Evolutionary conservation across 169 alveolate genomes (phyloP).

Genomic region (Cryptosporidium sp.): DNA sequence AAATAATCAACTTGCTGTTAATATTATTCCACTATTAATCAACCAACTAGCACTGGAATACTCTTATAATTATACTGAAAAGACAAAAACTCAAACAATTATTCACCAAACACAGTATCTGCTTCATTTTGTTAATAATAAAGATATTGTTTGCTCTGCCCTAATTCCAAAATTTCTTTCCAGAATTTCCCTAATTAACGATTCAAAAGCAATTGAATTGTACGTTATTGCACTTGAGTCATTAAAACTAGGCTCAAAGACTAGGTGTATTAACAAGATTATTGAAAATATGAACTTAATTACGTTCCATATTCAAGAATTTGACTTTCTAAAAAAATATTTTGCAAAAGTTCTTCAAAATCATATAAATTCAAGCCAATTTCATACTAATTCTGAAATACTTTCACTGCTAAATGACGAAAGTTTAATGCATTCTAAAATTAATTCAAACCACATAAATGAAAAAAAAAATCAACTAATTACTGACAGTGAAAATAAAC

Average conservation of each 20-base stretch:
- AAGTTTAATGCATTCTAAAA: neutral
- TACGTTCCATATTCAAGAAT: slow-evolving; percentile 38
- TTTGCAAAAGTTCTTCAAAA: slow-evolving; percentile 16
- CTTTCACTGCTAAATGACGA: neutral
- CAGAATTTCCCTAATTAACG: slow-evolving; percentile 19
- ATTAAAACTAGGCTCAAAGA: slow-evolving; percentile 19
- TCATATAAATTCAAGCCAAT: neutral
- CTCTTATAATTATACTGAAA: neutral
- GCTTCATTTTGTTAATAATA: slow-evolving; percentile 28
- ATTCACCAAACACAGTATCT: slow-evolving; percentile 37
- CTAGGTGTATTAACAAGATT: slow-evolving; percentile 31
- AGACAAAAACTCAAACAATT: neutral
- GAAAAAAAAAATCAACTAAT: neutral
- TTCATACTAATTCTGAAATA: neutral
- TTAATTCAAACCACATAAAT: neutral
- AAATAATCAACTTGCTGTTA: slow-evolving; percentile 15
- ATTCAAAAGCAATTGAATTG: slow-evolving; percentile 27
- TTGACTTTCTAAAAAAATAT: slow-evolving; percentile 23
- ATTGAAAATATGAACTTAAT: slow-evolving; percentile 14
- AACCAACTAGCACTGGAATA: slow-evolving; percentile 37
- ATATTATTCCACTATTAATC: slow-evolving; percentile 18
- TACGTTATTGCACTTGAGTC: slow-evolving; percentile 17
- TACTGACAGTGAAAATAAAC: neutral
- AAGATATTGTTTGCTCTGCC: slow-evolving; percentile 16
- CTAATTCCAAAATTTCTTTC: slow-evolving; percentile 20